A percentile compares a stretch with the other conserved stretches of the same genome.
These are phyloP conservation scores for Pythium oligandrum DNA, from an alignment of 352 stramenopile genomes.

Conservation along the genomic window DNA sequence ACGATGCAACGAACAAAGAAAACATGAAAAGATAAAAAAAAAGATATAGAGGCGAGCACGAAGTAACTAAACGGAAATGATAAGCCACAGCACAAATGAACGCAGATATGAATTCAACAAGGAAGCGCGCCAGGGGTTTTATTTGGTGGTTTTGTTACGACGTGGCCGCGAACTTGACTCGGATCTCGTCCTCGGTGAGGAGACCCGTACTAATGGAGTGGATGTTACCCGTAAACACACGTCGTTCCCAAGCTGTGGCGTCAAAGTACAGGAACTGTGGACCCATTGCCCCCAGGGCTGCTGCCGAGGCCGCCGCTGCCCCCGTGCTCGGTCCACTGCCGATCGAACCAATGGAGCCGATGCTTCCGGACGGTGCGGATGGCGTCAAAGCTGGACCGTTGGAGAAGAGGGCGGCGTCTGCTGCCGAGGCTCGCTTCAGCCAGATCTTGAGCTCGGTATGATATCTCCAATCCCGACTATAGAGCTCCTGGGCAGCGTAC, in stretches of 20 bases:
- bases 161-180: conserved; percentile 90
- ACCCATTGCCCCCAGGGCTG: conserved; percentile 27
- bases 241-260: conserved; percentile 92
- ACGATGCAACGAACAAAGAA: too few relatives aligned
- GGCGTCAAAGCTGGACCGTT: conserved; percentile 25
- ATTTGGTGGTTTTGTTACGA: conserved; percentile 34
- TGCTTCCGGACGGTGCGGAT: conserved; percentile 27
- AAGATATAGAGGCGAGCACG: too few relatives aligned
- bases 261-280: conserved; percentile 96
- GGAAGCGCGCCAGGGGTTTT: too few relatives aligned
- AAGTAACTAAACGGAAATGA: too few relatives aligned
- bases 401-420: conserved; percentile 54
- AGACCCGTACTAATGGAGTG: conserved; percentile 83
- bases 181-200: conserved; percentile 91
- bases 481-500: conserved; percentile 85
- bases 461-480: conserved; percentile 96
- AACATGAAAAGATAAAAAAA: too few relatives aligned
- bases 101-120: too few relatives aligned
- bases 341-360: conserved; percentile 53
- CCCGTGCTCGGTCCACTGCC: conserved; percentile 37
- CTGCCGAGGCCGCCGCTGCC: conserved; percentile 17
- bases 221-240: conserved; percentile 91
- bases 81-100: too few relatives aligned
- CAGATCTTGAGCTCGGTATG: conserved; percentile 96
- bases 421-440: conserved; percentile 86